Evolutionary conservation across 75 land plant genomes (phyloP).

Genomic region (Azolla pinnata): DNA sequence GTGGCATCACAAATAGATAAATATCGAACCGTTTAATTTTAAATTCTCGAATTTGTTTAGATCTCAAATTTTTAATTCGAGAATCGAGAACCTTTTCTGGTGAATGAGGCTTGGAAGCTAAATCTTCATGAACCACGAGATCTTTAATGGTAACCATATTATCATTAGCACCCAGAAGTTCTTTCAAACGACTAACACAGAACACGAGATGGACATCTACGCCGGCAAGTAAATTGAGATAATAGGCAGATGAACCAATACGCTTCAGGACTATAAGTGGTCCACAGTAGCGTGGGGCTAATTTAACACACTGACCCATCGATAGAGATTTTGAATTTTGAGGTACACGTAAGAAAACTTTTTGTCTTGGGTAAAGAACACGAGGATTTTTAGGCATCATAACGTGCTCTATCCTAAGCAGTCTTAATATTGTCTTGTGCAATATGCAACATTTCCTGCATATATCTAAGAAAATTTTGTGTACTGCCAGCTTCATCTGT

Average conservation of each 20-base stretch:
- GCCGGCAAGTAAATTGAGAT: conserved; percentile 8
- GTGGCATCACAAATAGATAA: conserved; percentile 1
- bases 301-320: not conserved
- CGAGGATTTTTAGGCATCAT: not conserved
- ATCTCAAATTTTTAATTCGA: not conserved
- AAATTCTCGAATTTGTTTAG: not conserved
- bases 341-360: not conserved
- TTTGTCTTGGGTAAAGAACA: not conserved
- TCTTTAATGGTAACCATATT: not conserved
- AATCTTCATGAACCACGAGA: not conserved
- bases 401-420: not conserved
- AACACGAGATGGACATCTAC: conserved; percentile 28
- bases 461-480: not conserved
- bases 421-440: not conserved
- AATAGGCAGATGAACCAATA: conserved; percentile 20
- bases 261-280: conserved; percentile 12
- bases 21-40: conserved; percentile 2
- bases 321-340: not conserved
- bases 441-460: not conserved
- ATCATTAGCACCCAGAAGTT: not conserved
- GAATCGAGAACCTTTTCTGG: not conserved
- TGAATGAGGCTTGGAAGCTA: not conserved
- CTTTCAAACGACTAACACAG: conserved; percentile 23
- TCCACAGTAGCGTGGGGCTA: conserved; percentile 8
- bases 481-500: not conserved